phyloP scores from a whole-genome alignment of 2,329 filamentous ascomycete species.

The Aspergillus sp. region DNA sequence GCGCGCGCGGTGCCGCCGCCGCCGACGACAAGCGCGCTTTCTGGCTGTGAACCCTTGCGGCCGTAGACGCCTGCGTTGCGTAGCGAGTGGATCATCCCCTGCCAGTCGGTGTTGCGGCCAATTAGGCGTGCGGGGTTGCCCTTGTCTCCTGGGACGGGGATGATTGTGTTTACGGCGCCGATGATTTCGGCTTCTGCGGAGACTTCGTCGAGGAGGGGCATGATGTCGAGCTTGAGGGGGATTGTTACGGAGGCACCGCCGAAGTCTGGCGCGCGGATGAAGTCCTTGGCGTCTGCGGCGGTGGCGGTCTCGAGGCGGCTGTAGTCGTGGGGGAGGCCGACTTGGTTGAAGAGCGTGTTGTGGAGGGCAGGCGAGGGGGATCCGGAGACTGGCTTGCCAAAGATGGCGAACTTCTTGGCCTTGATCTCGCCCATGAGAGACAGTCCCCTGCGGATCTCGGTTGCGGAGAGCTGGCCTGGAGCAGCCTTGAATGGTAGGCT shows the following conservation, averaged over 20 bases:
- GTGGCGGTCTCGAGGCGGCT: conserved; percentile 70
- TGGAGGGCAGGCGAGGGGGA: conserved; percentile 88
- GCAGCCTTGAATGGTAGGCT: conserved; percentile 89
- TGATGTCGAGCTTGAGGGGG: conserved; percentile 86
- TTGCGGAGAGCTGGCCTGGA: conserved; percentile 86
- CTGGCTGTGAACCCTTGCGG: conserved; percentile 29
- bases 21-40: conserved; percentile 77
- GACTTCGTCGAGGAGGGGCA: conserved; percentile 75
- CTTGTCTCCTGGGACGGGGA: conserved; percentile 56
- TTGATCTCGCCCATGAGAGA: conserved; percentile 77
- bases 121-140: conserved; percentile 56
- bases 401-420: conserved; percentile 76
- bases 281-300: conserved; percentile 57
- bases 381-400: conserved; percentile 78
- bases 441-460: conserved; percentile 79
- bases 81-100: conserved; percentile 82
- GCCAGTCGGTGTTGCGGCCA: conserved; percentile 95
- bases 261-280: conserved; percentile 72
- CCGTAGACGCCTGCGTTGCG: conserved; percentile 63
- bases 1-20: conserved; percentile 90
- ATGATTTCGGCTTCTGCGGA: conserved; percentile 77
- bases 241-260: conserved; percentile 96
- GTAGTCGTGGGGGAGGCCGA: conserved; percentile 85
- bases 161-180: conserved; percentile 92
- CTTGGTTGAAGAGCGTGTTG: conserved; percentile 74